Conservation (phyloP, 108 stramenopile species). For the Nitzschia sp. region DNA sequence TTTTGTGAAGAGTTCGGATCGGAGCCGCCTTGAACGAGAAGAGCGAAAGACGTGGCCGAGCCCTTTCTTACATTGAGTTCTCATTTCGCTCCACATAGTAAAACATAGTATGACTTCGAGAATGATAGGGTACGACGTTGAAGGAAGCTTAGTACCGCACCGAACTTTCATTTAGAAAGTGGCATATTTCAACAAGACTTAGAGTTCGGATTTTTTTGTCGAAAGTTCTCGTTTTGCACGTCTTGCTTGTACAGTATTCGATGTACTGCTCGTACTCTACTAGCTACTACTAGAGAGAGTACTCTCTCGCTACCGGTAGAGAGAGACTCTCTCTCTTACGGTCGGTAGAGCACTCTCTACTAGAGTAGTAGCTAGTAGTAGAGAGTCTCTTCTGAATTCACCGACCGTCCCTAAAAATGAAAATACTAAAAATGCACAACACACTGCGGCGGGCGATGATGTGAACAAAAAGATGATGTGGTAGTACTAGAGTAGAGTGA, state of each 20-base stretch:
- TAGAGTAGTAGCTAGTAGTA: no score
- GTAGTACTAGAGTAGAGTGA: no score
- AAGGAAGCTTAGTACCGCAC: background rate
- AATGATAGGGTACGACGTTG: background rate
- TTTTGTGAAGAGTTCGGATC: background rate
- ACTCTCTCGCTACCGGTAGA: background rate
- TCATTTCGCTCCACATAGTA: background rate
- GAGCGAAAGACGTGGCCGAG: background rate
- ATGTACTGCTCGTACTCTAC: background rate
- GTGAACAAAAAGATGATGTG: no score
- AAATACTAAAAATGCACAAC: no score
- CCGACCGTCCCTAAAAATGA: no score
- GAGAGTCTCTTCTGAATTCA: no score
- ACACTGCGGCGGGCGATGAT: no score
- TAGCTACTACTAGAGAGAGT: background rate
- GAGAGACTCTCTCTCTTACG: no score
- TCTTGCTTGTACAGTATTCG: background rate
- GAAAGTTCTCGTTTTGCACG: background rate
- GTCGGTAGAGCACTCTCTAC: no score
- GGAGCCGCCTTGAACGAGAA: background rate
- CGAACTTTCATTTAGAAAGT: background rate
- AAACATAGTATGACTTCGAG: background rate
- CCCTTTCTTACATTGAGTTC: background rate
- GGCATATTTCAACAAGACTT: background rate
- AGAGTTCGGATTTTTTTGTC: background rate